Base-by-base conservation (phyloP, 225 moss, liverwort and hornwort genomes). In the Marchantia paleacea region DNA sequence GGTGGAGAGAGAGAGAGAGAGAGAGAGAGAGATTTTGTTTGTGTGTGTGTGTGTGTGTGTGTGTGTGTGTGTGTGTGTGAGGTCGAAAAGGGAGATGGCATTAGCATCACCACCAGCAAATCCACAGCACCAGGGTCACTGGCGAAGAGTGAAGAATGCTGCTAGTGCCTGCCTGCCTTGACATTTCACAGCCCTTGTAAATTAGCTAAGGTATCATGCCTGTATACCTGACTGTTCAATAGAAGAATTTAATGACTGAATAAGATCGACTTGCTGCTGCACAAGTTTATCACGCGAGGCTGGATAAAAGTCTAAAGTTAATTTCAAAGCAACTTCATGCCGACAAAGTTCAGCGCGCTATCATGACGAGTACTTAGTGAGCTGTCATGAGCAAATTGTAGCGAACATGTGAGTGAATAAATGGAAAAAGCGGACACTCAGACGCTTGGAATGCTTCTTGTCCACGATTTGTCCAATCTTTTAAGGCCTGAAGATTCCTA, bases 221-320 rank as follows among this genome's bases (percentile, higher is more conserved):
- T 68, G 29, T 30, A 30, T 30, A 31, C 68, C 68, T 68, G 68
- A 28, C 68, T 68, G 68, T 31, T 68, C 30, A 68, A 68, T 30
- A 68, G 68, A 68, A 30, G 31, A 29, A 68, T 68, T 29, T n/a
- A 68, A n/a, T 31, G 31, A 24, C 13, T 68, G 30, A 68, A 68
- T 68, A 68, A 68, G 30, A 68, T 68, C 25, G 26, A 31, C 25
- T 66, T 22, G 66, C 66, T 66, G 66, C 66, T 66, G 66, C 66
- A 26, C 66, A 66, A 66, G 66, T 66, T 31, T 31, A 6, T 68
- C 31, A 12, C 63, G 66, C 28, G 30, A 12, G 30, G 68, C 68
- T 68, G 13, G 24, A 68, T 68, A 30, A 31, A 68, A 6, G 10
- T 26, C 1, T 28, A 15, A 68, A 29, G 68, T 31, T 15, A 6